Evolutionary conservation across 2,329 filamentous ascomycete species (phyloP).

Genomic region (Plenodomus biglobosus): DNA sequence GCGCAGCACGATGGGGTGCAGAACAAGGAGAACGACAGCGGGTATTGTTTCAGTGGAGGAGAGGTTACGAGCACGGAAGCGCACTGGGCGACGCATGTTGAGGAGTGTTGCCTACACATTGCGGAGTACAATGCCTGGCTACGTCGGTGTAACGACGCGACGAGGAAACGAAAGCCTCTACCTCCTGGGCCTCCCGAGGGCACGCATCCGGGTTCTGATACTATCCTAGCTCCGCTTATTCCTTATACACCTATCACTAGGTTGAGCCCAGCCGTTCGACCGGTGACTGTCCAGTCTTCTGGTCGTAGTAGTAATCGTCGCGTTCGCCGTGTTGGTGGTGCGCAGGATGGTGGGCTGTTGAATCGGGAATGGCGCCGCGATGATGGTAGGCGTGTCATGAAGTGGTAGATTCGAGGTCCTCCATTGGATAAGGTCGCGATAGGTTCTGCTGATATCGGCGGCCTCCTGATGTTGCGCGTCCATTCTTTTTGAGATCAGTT

Average conservation of each 20-base stretch:
- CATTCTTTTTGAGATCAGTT: no score
- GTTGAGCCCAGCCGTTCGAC: not conserved
- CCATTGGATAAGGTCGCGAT: not conserved
- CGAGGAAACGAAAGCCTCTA: not conserved
- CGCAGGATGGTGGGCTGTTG: not conserved
- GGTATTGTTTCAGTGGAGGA: not conserved
- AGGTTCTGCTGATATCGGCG: no score
- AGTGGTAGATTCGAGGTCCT: not conserved
- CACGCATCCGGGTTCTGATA: slow-evolving; percentile 1
- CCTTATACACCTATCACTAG: not conserved
- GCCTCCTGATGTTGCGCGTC: no score
- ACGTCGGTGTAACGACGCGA: slow-evolving; percentile 1
- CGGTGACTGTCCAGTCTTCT: not conserved
- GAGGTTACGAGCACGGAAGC: not conserved
- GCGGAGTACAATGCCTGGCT: slow-evolving; percentile 3
- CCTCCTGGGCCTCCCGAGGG: slow-evolving; percentile 6
- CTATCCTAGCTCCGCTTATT: not conserved
- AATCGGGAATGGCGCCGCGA: not conserved
- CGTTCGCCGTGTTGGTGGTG: not conserved
- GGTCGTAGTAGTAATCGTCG: not conserved
- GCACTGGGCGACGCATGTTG: not conserved
- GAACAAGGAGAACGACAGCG: not conserved
- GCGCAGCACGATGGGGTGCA: not conserved
- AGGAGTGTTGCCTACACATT: slow-evolving; percentile 4
- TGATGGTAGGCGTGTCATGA: not conserved